Evolutionary conservation across 2,329 filamentous ascomycete species (phyloP).

Genomic region (Drechslerella stenobrocha): DNA sequence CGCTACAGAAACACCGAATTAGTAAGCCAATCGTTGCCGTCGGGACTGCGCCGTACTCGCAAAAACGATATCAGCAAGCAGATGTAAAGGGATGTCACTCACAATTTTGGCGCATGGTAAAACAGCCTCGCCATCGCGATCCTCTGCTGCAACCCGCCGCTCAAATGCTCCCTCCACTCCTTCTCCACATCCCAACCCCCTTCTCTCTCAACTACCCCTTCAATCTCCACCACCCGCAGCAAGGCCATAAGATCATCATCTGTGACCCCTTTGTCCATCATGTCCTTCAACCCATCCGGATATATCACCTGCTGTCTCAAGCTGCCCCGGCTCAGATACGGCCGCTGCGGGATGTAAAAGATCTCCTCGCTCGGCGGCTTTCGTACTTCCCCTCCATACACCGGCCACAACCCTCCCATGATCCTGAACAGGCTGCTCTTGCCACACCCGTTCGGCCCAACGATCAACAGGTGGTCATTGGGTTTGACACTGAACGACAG

Average conservation of each 20-base stretch:
- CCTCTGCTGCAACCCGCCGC: slow-evolving; percentile 88
- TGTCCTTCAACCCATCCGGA: slow-evolving; percentile 82
- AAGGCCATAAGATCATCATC: slow-evolving; percentile 79
- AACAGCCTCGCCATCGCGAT: slow-evolving; percentile 82
- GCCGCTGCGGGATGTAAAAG: slow-evolving; percentile 96
- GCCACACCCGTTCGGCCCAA: slow-evolving; percentile 95
- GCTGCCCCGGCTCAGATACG: slow-evolving; percentile 86
- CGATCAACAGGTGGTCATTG: slow-evolving; percentile 88
- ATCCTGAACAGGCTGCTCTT: slow-evolving; percentile 97
- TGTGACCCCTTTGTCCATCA: slow-evolving; percentile 79
- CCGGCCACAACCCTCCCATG: slow-evolving; percentile 92
- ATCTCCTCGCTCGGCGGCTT: slow-evolving; percentile 92
- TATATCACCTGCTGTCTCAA: slow-evolving; percentile 98
- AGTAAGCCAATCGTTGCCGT: slow-evolving; percentile 6
- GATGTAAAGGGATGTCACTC: slow-evolving; percentile 3
- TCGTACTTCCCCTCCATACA: slow-evolving; percentile 89
- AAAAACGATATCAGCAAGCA: background rate
- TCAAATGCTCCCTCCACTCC: slow-evolving; percentile 94
- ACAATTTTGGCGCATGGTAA: slow-evolving; percentile 53
- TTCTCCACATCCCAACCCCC: slow-evolving; percentile 90
- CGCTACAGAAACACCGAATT: slow-evolving; percentile 55
- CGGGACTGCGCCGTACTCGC: no score
- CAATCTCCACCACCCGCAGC: slow-evolving; percentile 77
- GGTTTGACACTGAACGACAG: slow-evolving; percentile 84
- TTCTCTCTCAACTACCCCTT: slow-evolving; percentile 76